phyloP scores from a whole-genome alignment of 208 protist genomes.

The Trypanosoma rangeli region DNA sequence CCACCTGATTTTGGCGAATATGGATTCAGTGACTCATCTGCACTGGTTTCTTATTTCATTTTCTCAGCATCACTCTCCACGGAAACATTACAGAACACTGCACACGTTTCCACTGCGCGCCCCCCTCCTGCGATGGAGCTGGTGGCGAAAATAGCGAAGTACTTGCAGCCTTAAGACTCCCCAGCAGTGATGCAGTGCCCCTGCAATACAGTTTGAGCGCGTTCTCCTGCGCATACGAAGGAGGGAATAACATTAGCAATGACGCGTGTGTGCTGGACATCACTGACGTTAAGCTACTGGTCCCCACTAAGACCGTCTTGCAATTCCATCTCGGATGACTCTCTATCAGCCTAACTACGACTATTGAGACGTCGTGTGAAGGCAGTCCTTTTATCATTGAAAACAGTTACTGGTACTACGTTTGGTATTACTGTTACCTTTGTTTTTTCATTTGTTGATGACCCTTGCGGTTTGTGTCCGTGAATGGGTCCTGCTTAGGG shows the following conservation, averaged over 20 bases:
- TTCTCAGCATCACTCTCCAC: neutral
- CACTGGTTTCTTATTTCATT: neutral
- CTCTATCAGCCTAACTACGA: neutral
- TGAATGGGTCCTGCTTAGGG: neutral
- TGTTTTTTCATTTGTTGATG: neutral
- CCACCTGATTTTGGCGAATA: neutral
- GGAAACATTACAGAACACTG: neutral
- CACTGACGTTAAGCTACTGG: neutral
- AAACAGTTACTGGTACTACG: neutral
- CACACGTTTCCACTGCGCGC: neutral
- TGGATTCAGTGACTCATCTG: slow-evolving; percentile 2
- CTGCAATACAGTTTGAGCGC: neutral
- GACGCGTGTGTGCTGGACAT: neutral
- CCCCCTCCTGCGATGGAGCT: neutral
- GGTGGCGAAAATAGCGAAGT: neutral
- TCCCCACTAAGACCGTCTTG: neutral
- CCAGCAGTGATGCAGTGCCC: neutral
- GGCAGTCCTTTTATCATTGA: neutral
- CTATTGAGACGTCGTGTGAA: neutral
- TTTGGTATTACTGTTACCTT: neutral
- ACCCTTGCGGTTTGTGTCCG: neutral
- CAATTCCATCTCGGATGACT: neutral
- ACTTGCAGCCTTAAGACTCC: neutral
- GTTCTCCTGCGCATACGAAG: neutral
- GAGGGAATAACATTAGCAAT: neutral